Evolutionary conservation across 768 basidiomycete species (phyloP).

Genomic region (Boletellus emodensis): DNA sequence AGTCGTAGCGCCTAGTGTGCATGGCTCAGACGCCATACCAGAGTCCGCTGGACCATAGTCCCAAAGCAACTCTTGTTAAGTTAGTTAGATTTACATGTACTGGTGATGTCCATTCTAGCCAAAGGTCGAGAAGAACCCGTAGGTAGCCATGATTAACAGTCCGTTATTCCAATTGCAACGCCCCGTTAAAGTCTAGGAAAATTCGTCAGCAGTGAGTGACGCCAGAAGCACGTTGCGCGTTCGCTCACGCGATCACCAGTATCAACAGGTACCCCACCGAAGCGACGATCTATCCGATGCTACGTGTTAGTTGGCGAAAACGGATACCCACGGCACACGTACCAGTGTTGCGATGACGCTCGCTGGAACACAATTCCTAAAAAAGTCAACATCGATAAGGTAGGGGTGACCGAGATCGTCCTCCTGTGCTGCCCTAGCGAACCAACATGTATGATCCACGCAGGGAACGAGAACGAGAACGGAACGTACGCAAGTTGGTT

Average conservation of each 20-base stretch:
- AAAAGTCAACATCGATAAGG: slow-evolving; percentile 79
- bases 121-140: no score
- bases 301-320: background rate
- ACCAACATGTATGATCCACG: background rate
- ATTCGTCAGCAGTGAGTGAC: background rate
- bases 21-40: no score
- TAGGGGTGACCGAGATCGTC: slow-evolving; percentile 92
- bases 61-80: no score
- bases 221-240: background rate
- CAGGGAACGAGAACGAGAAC: background rate
- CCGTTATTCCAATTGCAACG: no score
- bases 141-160: no score
- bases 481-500: slow-evolving; percentile 87
- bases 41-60: no score
- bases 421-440: slow-evolving; percentile 78
- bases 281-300: slow-evolving; percentile 12
- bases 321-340: background rate
- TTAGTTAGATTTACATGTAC: no score
- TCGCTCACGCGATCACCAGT: slow-evolving; percentile 13
- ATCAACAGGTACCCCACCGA: slow-evolving; percentile 18
- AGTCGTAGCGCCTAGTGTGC: no score
- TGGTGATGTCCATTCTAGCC: no score
- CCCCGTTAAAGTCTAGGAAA: slow-evolving; percentile 5
- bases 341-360: slow-evolving; percentile 85
- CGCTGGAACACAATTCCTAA: slow-evolving; percentile 94